phyloP scores from a whole-genome alignment of 2,329 filamentous ascomycete species.

The Alternaria burnsii region DNA sequence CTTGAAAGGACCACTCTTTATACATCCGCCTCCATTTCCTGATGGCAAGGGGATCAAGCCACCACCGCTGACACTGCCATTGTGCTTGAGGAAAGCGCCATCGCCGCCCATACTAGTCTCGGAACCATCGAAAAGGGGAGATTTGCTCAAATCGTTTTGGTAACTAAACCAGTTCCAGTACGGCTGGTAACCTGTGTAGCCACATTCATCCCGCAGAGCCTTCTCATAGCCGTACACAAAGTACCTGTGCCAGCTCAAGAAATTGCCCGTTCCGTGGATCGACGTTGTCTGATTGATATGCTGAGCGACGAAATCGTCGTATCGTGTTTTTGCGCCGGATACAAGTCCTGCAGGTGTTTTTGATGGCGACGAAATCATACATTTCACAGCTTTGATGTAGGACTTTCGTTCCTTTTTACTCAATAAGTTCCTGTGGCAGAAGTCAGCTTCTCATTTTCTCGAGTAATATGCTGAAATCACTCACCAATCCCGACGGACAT shows the following conservation, averaged over 20 bases:
- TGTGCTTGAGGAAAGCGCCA: conserved; percentile 17
- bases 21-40: conserved; percentile 34
- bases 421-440: not conserved
- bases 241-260: conserved; percentile 49
- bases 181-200: conserved; percentile 47
- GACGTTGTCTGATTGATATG: conserved; percentile 31
- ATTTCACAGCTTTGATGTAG: conserved; percentile 33
- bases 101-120: conserved; percentile 49
- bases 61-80: conserved; percentile 23
- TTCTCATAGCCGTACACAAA: conserved; percentile 50
- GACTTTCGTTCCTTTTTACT: conserved; percentile 20
- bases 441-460: not conserved
- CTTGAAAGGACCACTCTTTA: conserved; percentile 33
- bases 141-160: conserved; percentile 38
- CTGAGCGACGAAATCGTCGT: conserved; percentile 38
- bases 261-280: conserved; percentile 33
- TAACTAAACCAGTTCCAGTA: conserved; percentile 60
- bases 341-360: conserved; percentile 21
- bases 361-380: conserved; percentile 23
- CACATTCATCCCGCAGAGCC: conserved; percentile 51
- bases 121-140: conserved; percentile 38
- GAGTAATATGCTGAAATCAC: not conserved
- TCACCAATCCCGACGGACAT: conserved; percentile 27
- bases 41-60: conserved; percentile 21
- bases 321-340: conserved; percentile 35